phyloP scores from a whole-genome alignment of 352 stramenopile genomes.

The Bremia lactucae region DNA sequence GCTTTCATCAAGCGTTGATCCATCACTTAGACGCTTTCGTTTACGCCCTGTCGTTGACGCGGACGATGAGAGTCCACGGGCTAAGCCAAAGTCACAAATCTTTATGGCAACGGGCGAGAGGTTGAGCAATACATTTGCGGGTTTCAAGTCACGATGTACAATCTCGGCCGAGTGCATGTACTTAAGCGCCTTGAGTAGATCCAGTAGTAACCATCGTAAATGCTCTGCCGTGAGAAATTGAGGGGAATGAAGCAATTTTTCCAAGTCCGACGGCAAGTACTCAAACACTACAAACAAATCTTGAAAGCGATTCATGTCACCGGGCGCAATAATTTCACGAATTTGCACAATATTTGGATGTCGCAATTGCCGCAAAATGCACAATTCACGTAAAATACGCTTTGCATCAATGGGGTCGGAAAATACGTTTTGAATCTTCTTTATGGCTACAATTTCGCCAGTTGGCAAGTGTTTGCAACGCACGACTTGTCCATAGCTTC shows the following conservation, averaged over 20 bases:
- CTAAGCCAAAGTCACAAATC: slow-evolving; percentile 80
- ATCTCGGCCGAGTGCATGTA: slow-evolving; percentile 87
- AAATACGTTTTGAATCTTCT: slow-evolving; percentile 86
- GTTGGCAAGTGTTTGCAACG: slow-evolving; percentile 81
- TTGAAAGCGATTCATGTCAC: slow-evolving; percentile 63
- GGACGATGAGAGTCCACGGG: slow-evolving; percentile 55
- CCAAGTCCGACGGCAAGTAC: slow-evolving; percentile 73
- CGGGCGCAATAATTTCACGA: slow-evolving; percentile 74
- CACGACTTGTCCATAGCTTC: slow-evolving; percentile 80
- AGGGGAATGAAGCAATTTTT: slow-evolving; percentile 78
- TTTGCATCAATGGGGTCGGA: slow-evolving; percentile 82
- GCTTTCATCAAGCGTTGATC: slow-evolving; percentile 39
- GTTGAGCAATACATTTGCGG: slow-evolving; percentile 82
- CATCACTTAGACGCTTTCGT: slow-evolving; percentile 31
- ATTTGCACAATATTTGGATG: slow-evolving; percentile 86
- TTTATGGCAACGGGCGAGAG: slow-evolving; percentile 80
- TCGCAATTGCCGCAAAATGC: slow-evolving; percentile 71
- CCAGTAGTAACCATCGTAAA: slow-evolving; percentile 72
- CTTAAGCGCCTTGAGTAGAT: slow-evolving; percentile 82
- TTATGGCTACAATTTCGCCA: slow-evolving; percentile 83
- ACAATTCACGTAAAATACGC: slow-evolving; percentile 75
- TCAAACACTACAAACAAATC: slow-evolving; percentile 83
- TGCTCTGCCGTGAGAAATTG: slow-evolving; percentile 81
- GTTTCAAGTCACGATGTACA: slow-evolving; percentile 84
- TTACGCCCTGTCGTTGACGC: slow-evolving; percentile 59